Evolutionary conservation across 2,329 filamentous ascomycete species (phyloP).

Genomic region (Coleophoma eucalyptorum): DNA sequence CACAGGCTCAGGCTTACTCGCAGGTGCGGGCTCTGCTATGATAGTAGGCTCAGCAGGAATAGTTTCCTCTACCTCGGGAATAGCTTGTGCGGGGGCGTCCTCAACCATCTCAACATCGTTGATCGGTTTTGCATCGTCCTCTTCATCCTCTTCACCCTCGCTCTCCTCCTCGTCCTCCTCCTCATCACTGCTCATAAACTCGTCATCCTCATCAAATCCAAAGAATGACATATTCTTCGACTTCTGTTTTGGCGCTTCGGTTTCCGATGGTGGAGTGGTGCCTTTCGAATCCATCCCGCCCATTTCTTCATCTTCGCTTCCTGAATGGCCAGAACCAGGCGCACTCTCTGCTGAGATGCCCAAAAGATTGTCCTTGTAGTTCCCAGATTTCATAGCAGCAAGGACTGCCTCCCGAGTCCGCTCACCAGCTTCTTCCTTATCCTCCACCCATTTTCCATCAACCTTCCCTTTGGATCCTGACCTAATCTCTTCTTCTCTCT

Average conservation of each 20-base stretch:
- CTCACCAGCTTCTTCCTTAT: conserved; percentile 86
- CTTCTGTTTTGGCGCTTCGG: conserved; percentile 28
- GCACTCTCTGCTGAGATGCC: conserved; percentile 34
- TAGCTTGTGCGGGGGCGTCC: conserved; percentile 4
- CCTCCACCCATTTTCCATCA: conserved; percentile 92
- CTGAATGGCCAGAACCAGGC: conserved; percentile 26
- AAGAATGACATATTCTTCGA: conserved; percentile 49
- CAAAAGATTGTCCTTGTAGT: conserved; percentile 57
- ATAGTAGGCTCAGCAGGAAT: background rate
- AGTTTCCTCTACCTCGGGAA: background rate
- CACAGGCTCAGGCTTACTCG: conserved; percentile 17
- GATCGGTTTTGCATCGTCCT: conserved; percentile 4
- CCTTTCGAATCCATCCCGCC: conserved; percentile 29
- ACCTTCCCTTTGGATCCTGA: conserved; percentile 68
- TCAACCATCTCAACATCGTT: conserved; percentile 6
- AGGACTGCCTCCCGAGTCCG: conserved; percentile 75
- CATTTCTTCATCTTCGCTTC: conserved; percentile 27
- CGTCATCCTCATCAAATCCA: conserved; percentile 77
- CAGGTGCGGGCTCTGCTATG: background rate
- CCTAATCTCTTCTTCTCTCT: conserved; percentile 77
- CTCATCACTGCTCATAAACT: conserved; percentile 66
- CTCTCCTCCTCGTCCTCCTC: conserved; percentile 11
- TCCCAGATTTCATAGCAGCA: conserved; percentile 62
- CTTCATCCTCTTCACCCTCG: conserved; percentile 18
- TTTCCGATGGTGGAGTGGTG: conserved; percentile 44